phyloP scores from a whole-genome alignment of 192 early-diverging fungal species.

The Phycomyces blakesleeanus region DNA sequence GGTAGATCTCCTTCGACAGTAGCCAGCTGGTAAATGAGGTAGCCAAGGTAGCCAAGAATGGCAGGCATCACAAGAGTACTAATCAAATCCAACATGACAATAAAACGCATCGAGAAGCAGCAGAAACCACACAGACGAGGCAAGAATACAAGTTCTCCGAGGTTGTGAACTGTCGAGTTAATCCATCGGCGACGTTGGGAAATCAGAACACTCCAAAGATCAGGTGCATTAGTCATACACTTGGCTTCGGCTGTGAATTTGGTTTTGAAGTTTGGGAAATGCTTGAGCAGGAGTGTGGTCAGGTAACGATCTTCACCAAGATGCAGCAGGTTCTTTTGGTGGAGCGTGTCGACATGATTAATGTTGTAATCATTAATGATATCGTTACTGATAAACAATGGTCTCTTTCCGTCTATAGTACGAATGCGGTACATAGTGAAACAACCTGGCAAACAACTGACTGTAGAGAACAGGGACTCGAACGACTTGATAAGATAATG shows the following conservation, averaged over 20 bases:
- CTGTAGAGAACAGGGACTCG: constrained; percentile 94
- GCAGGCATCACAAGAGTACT: constrained; percentile 93
- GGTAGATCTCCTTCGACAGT: constrained; percentile 62
- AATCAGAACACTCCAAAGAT: constrained; percentile 86
- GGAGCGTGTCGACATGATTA: constrained; percentile 93
- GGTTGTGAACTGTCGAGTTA: constrained; percentile 98
- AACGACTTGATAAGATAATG: constrained; percentile 97
- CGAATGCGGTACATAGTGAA: constrained; percentile 98
- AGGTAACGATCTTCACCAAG: constrained; percentile 98
- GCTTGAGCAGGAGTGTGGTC: constrained; percentile 88
- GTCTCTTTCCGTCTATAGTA: constrained; percentile 81
- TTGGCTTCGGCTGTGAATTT: constrained; percentile 90
- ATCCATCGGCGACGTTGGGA: constrained; percentile 99
- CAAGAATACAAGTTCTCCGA: constrained; percentile 90
- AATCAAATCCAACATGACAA: constrained; percentile 92
- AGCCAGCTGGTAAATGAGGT: constrained; percentile 69
- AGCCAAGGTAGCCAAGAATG: constrained; percentile 80
- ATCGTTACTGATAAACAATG: constrained; percentile 84
- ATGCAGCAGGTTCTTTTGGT: constrained; percentile 98
- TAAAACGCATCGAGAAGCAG: constrained; percentile 96
- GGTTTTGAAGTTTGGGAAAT: constrained; percentile 95
- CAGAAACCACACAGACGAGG: constrained; percentile 96
- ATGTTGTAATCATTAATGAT: constrained; percentile 92
- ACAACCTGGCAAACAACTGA: constrained; percentile 97
- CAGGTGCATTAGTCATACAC: constrained; percentile 92